Percentiles rank a stretch among this genome's conserved stretches.
phyloP scores from a whole-genome alignment of 495 filamentous ascomycete genomes.

The Podospora pseudoanserina region DNA sequence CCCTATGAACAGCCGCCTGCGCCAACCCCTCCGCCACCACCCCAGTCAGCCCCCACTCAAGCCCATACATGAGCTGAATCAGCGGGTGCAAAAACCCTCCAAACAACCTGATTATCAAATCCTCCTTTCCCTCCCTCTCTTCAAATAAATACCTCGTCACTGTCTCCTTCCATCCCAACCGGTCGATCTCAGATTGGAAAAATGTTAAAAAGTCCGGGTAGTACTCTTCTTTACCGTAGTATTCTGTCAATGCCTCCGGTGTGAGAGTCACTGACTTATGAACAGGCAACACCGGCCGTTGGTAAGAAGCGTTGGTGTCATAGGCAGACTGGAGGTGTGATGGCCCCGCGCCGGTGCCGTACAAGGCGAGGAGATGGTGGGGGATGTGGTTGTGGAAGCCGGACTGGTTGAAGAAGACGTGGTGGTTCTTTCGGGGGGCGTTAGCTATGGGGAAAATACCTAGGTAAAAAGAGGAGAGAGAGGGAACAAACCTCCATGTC shows the following conservation, averaged over 20 bases:
- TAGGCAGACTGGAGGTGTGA: slow-evolving; percentile 56
- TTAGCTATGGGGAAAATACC: too few species aligned
- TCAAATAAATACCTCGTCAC: slow-evolving; percentile 64
- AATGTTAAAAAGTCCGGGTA: slow-evolving; percentile 69
- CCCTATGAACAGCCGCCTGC: slow-evolving; percentile 62
- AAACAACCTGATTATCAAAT: slow-evolving; percentile 26
- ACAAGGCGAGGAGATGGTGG: slow-evolving; percentile 73
- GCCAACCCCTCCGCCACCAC: slow-evolving; percentile 79
- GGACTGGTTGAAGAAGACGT: slow-evolving; percentile 70
- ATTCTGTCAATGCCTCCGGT: slow-evolving; percentile 43
- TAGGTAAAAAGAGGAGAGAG: too few species aligned
- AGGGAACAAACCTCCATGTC: slow-evolving; percentile 55
- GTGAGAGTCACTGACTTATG: slow-evolving; percentile 47
- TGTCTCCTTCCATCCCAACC: slow-evolving; percentile 50
- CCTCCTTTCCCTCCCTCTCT: not conserved
- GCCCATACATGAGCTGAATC: slow-evolving; percentile 79
- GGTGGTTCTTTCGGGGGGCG: slow-evolving; percentile 46
- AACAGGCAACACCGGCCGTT: slow-evolving; percentile 45
- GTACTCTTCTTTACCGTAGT: slow-evolving; percentile 46
- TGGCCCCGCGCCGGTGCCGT: slow-evolving; percentile 64
- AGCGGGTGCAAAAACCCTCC: slow-evolving; percentile 72
- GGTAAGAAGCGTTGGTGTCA: slow-evolving; percentile 57
- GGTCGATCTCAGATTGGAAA: slow-evolving; percentile 64
- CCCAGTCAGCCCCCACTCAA: slow-evolving; percentile 77
- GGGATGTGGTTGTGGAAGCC: slow-evolving; percentile 71